These are phyloP conservation scores for Monosporozyma servazzii DNA, from an alignment of 805 yeast species.

Conservation along the genomic window DNA sequence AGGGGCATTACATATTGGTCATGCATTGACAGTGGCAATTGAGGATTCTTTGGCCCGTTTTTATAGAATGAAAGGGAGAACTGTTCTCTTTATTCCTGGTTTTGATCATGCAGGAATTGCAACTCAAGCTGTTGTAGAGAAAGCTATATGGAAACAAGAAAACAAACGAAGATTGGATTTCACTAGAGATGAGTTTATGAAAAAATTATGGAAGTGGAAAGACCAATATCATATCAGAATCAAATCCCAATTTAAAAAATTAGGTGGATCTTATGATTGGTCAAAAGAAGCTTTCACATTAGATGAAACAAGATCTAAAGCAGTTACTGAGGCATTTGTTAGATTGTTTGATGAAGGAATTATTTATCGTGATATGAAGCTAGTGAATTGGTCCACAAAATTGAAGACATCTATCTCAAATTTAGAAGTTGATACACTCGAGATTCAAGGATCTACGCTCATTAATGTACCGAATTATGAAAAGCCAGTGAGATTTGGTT, in stretches of 20 bases:
- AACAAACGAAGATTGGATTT: slow-evolving; percentile 84
- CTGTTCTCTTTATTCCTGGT: slow-evolving; percentile 87
- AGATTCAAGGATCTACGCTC: slow-evolving; percentile 66
- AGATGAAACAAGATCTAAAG: slow-evolving; percentile 61
- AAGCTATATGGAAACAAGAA: slow-evolving; percentile 78
- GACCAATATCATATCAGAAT: slow-evolving; percentile 79
- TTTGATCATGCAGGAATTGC: slow-evolving; percentile 99
- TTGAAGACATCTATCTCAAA: slow-evolving; percentile 91
- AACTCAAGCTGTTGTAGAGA: slow-evolving; percentile 95
- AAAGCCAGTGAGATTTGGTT: slow-evolving; percentile 87
- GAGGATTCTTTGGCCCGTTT: slow-evolving; percentile 88
- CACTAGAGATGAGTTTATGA: slow-evolving; percentile 81
- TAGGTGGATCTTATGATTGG: slow-evolving; percentile 98
- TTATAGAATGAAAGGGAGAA: slow-evolving; percentile 93
- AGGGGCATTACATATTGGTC: slow-evolving; percentile 97
- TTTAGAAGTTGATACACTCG: slow-evolving; percentile 88
- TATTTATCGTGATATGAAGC: slow-evolving; percentile 82
- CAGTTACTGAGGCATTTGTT: slow-evolving; percentile 86
- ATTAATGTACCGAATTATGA: slow-evolving; percentile 83
- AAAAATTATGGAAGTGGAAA: slow-evolving; percentile 95
- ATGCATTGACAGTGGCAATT: slow-evolving; percentile 86
- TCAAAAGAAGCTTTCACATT: slow-evolving; percentile 84
- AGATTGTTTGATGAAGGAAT: slow-evolving; percentile 86
- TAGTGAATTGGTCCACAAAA: slow-evolving; percentile 92
- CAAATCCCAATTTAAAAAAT: slow-evolving; percentile 66